Base-by-base conservation (phyloP, 148 eudicot genomes). In the Camellia lanceoleosa region DNA sequence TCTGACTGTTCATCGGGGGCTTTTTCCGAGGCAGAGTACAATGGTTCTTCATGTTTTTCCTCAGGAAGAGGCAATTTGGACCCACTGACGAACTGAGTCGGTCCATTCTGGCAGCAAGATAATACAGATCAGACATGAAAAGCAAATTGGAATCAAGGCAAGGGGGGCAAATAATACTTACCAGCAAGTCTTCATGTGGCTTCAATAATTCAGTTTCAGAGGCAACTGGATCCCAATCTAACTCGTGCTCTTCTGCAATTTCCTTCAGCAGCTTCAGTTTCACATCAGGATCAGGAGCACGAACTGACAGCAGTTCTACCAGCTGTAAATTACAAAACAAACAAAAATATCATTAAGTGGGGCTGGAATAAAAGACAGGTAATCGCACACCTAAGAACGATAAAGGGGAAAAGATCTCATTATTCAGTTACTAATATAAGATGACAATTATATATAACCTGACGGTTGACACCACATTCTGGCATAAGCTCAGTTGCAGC, bases 401-500 rank as follows among this genome's bases (percentile, higher is more conserved):
- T 4, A n/a, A 62, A 59, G 15, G 75, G 42, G 19, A 71, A 13
- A 15, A 74, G 60, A 42, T 9, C 60, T 8, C 49, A 14, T 44
- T 42, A 74, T 43, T 18, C 18, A n/a, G 12, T 42, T 46, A 43
- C 43, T 59, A 30, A 30, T 58, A 61, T 42, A 74, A 12, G 47
- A 74, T 74, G 65, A 59, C 51, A 74, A 59, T 11, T n/a, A 74
- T n/a, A 60, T 58, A 42, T 77, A 77, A 97, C 99, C 97, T 97
- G 98, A 30, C 97, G 98, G 82, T 92, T 92, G 84, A 97, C 98
- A 71, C 99, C 99, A 87, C 98, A 92, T 82, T 92, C 94, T 52
- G 98, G 99, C 94, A 91, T 83, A 62, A 97, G 92, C 87, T 92
- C 99, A 5, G 98, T 87, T 58, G 99, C 97, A 82, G 98, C 95